A percentile compares a stretch with the other conserved stretches of the same genome.
These are phyloP conservation scores for Diplotaxis tenuifolia DNA, from an alignment of 345 rosid species.

Conservation along the genomic window DNA sequence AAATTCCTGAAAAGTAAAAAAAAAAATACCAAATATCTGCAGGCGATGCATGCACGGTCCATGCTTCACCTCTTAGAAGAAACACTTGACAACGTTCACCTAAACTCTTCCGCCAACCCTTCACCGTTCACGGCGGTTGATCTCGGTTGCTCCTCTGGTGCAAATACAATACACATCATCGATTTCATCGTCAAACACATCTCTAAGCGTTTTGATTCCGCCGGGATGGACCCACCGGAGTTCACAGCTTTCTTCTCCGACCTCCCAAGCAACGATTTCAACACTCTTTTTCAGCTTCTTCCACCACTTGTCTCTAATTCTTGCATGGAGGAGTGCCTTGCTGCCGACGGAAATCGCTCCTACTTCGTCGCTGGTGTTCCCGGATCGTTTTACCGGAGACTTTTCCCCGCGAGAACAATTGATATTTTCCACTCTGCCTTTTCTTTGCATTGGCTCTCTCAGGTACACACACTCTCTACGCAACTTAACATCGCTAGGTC, in stretches of 20 bases:
- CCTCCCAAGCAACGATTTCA: slow-evolving; percentile 93
- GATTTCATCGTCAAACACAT: slow-evolving; percentile 82
- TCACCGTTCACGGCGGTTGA: slow-evolving; percentile 77
- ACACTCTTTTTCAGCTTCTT: slow-evolving; percentile 86
- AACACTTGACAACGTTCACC: slow-evolving; percentile 70
- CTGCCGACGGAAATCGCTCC: slow-evolving; percentile 66
- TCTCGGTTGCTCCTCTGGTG: slow-evolving; percentile 87
- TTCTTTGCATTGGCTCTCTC: slow-evolving; percentile 96
- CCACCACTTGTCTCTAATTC: slow-evolving; percentile 61
- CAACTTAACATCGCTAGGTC: neutral
- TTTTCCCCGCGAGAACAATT: slow-evolving; percentile 75
- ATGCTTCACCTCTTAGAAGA: slow-evolving; percentile 84
- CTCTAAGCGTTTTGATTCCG: slow-evolving; percentile 56
- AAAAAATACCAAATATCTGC: slow-evolving; percentile 17
- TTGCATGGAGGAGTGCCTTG: slow-evolving; percentile 85
- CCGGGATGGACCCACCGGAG: slow-evolving; percentile 64
- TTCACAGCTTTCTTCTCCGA: slow-evolving; percentile 86
- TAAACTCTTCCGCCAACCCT: slow-evolving; percentile 43
- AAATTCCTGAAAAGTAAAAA: neutral
- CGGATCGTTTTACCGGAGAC: slow-evolving; percentile 82
- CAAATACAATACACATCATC: slow-evolving; percentile 63
- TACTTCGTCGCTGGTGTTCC: slow-evolving; percentile 87
- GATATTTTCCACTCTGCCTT: slow-evolving; percentile 89
- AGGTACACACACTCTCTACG: slow-evolving; percentile 43
- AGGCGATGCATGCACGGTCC: slow-evolving; percentile 88